Evolutionary conservation across 495 filamentous ascomycete species (phyloP).

Genomic region (Neurospora sp.): DNA sequence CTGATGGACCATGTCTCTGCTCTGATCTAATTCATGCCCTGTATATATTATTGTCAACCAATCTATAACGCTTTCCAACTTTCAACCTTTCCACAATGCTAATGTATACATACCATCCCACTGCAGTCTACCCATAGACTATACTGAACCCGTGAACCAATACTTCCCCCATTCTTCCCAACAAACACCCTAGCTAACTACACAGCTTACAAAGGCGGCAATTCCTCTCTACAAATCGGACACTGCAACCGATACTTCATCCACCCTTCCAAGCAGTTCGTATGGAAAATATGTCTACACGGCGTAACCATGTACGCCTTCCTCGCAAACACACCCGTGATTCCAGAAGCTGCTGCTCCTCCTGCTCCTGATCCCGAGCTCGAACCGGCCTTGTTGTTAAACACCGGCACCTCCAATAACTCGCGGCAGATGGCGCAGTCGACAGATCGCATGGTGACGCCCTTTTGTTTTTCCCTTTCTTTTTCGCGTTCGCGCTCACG

Average conservation of each 20-base stretch:
- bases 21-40: not conserved
- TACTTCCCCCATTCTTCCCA: not conserved
- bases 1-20: not conserved
- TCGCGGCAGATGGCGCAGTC: constrained; percentile 96
- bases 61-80: not conserved
- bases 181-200: not conserved
- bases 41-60: not conserved
- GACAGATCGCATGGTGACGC: constrained; percentile 36
- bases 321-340: constrained; percentile 63
- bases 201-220: constrained; percentile 60
- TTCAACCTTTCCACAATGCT: not conserved
- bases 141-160: not conserved
- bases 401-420: constrained; percentile 75
- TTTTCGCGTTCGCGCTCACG: constrained; percentile 21
- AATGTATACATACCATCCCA: not conserved
- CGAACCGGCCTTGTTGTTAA: constrained; percentile 32
- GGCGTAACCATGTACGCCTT: constrained; percentile 94
- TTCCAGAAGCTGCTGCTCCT: constrained; percentile 25
- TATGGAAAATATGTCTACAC: constrained; percentile 94
- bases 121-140: not conserved
- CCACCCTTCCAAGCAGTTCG: constrained; percentile 87
- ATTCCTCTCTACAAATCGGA: constrained; percentile 85
- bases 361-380: too few species aligned
- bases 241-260: constrained; percentile 88
- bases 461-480: constrained; percentile 35